Percentiles rank a stretch among this genome's conserved stretches.
Conservation (phyloP, 768 basidiomycete species). For the Rhizopogon sp. region DNA sequence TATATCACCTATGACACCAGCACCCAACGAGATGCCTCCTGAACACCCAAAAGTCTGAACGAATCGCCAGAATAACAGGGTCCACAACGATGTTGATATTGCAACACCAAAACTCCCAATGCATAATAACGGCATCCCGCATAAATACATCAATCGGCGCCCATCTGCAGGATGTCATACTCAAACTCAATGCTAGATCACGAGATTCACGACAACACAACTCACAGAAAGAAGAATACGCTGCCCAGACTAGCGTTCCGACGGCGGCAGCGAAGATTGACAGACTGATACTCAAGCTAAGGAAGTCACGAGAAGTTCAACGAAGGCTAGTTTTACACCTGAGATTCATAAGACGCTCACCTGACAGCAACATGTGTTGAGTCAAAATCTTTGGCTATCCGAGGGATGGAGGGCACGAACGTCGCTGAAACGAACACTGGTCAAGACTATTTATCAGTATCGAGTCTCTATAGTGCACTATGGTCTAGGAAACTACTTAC, state of each 20-base stretch:
- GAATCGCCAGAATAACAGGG: slow-evolving; percentile 52
- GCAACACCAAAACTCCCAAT: slow-evolving; percentile 56
- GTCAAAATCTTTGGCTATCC: slow-evolving; percentile 56
- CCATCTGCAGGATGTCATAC: slow-evolving; percentile 42
- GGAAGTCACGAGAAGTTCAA: not conserved
- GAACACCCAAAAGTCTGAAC: slow-evolving; percentile 58
- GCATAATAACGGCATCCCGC: slow-evolving; percentile 40
- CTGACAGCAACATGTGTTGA: slow-evolving; percentile 52
- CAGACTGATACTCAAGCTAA: slow-evolving; percentile 41
- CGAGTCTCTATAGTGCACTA: not conserved
- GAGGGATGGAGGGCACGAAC: slow-evolving; percentile 65
- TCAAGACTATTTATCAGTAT: not conserved
- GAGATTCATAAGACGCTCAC: slow-evolving; percentile 16
- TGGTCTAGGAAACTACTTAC: slow-evolving; percentile 30
- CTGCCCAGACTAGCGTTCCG: slow-evolving; percentile 42
- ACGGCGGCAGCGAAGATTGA: slow-evolving; percentile 38
- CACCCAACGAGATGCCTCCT: slow-evolving; percentile 45
- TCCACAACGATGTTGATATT: slow-evolving; percentile 34
- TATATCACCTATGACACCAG: slow-evolving; percentile 55
- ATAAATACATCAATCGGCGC: slow-evolving; percentile 50
- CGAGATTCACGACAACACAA: not conserved
- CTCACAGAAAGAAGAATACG: slow-evolving; percentile 42
- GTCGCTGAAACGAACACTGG: slow-evolving; percentile 43
- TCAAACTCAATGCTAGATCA: slow-evolving; percentile 1
- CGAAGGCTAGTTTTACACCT: not conserved